A percentile compares a stretch with the other conserved stretches of the same genome.
These are phyloP conservation scores for Podaxis sp. DNA, from an alignment of 768 basidiomycete genomes.

Conservation along the genomic window DNA sequence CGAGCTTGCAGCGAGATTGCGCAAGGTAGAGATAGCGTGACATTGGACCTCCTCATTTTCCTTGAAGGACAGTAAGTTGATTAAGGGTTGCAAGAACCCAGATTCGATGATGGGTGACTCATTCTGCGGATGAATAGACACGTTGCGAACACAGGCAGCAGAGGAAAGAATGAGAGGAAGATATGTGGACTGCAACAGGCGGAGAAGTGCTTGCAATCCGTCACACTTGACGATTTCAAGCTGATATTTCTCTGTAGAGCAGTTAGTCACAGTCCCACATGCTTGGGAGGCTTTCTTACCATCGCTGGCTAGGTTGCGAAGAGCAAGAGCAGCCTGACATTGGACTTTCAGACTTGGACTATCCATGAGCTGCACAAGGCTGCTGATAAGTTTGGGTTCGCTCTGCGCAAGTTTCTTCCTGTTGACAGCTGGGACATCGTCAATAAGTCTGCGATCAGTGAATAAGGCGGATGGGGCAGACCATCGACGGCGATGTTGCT, in stretches of 20 bases:
- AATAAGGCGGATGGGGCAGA: slow-evolving; percentile 19
- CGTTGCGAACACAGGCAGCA: slow-evolving; percentile 97
- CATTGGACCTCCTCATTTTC: slow-evolving; percentile 99
- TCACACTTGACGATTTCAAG: slow-evolving; percentile 97
- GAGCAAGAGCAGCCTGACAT: slow-evolving; percentile 94
- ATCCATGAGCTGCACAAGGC: slow-evolving; percentile 94
- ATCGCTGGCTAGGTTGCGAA: slow-evolving; percentile 95
- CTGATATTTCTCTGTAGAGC: slow-evolving; percentile 86
- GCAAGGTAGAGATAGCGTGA: slow-evolving; percentile 95
- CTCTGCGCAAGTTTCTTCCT: slow-evolving; percentile 91
- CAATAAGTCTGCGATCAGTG: neutral
- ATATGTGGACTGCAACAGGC: slow-evolving; percentile 93
- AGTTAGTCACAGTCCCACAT: neutral
- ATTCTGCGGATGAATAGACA: slow-evolving; percentile 97
- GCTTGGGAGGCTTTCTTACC: slow-evolving; percentile 44
- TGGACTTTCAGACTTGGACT: slow-evolving; percentile 97
- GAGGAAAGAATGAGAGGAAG: slow-evolving; percentile 97
- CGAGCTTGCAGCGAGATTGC: slow-evolving; percentile 93
- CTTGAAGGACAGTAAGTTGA: slow-evolving; percentile 94
- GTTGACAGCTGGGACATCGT: slow-evolving; percentile 57
- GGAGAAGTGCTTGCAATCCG: slow-evolving; percentile 86
- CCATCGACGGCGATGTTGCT: slow-evolving; percentile 99
- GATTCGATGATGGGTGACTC: slow-evolving; percentile 99
- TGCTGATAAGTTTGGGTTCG: slow-evolving; percentile 92
- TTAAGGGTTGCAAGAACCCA: slow-evolving; percentile 93